A percentile compares a stretch with the other conserved stretches of the same genome.
Evolutionary conservation across 2,329 filamentous ascomycete genomes (phyloP).

Genomic region (Pseudocercospora fijiensis): DNA sequence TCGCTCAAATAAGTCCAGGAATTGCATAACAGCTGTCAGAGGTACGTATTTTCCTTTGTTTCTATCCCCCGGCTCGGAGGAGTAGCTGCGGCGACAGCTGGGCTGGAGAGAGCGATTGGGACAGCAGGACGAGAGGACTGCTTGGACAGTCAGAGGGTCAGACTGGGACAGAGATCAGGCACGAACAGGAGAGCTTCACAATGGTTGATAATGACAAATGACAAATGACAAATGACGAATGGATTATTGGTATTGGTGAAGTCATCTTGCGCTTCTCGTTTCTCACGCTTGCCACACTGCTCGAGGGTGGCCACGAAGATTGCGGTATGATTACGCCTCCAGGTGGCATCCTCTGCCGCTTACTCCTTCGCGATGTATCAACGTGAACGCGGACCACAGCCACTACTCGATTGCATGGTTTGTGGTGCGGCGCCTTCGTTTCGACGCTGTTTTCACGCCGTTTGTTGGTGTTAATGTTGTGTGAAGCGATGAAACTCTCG

Average conservation of each 20-base stretch:
- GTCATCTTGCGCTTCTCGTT: no score
- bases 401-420: no score
- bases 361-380: no score
- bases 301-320: no score
- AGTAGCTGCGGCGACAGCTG: background rate
- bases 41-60: background rate
- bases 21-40: background rate
- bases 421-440: no score
- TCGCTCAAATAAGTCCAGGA: background rate
- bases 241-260: background rate
- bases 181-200: background rate
- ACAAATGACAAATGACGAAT: background rate
- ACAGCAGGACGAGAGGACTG: background rate
- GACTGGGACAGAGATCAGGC: background rate
- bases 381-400: no score
- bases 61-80: background rate
- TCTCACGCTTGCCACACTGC: no score
- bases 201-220: background rate
- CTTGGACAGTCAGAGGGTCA: background rate
- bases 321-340: no score
- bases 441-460: background rate
- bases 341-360: no score
- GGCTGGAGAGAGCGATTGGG: background rate
- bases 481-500: background rate
- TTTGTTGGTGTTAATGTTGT: background rate